Percentiles rank a stretch among this genome's conserved stretches.
Evolutionary conservation across 176 grass and related monocot genomes (phyloP).

Genomic region (Aegilops longissima): DNA sequence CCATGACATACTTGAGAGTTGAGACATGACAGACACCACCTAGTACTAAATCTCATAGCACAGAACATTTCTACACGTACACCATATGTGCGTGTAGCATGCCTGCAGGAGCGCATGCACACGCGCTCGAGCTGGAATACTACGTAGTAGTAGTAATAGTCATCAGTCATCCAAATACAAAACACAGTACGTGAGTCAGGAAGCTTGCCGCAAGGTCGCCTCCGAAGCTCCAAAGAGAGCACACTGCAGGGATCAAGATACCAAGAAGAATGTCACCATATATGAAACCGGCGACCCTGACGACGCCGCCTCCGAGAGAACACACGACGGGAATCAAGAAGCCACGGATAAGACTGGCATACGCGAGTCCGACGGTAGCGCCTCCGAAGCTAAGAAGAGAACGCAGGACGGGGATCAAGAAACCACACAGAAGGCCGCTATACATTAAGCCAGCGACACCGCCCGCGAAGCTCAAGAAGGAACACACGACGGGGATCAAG

Average conservation of each 20-base stretch:
- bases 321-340: not conserved
- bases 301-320: not conserved
- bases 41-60: too few species aligned
- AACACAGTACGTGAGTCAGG: too few species aligned
- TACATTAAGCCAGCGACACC: not conserved
- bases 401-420: not conserved
- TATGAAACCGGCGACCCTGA: not conserved
- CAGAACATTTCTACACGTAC: too few species aligned
- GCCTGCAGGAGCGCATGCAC: too few species aligned
- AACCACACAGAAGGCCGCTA: not conserved
- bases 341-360: not conserved
- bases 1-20: too few species aligned
- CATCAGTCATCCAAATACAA: too few species aligned
- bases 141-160: too few species aligned
- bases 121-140: too few species aligned
- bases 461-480: not conserved
- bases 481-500: not conserved
- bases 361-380: not conserved
- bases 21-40: too few species aligned
- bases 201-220: not conserved
- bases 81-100: too few species aligned
- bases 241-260: not conserved
- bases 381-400: not conserved
- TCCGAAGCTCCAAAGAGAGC: not conserved
- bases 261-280: not conserved